Percentiles rank a stretch among this genome's conserved stretches.
Evolutionary conservation across 2,329 filamentous ascomycete species (phyloP).

Genomic region (Colletotrichum tropicale): DNA sequence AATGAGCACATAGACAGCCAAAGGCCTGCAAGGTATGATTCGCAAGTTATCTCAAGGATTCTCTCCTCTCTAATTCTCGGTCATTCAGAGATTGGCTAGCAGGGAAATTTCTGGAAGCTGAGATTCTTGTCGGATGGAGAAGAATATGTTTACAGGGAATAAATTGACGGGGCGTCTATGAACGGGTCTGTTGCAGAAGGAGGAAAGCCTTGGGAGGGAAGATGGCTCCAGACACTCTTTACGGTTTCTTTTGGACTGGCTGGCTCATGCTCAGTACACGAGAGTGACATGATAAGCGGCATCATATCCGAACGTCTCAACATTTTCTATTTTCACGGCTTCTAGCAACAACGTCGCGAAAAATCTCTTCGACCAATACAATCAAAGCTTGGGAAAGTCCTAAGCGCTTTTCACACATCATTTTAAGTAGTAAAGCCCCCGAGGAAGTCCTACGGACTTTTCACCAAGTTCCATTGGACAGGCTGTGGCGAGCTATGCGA

Average conservation of each 20-base stretch:
- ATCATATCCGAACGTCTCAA: neutral
- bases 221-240: neutral
- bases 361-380: rapidly evolving
- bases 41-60: neutral
- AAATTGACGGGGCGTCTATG: neutral
- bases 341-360: neutral
- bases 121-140: neutral
- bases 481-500: neutral
- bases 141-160: rapidly evolving
- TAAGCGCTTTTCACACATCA: rapidly evolving
- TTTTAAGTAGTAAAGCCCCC: neutral
- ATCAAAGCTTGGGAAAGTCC: rapidly evolving
- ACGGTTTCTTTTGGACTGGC: neutral
- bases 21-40: neutral
- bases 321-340: neutral
- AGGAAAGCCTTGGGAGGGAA: neutral
- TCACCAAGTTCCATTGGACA: neutral
- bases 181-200: rapidly evolving
- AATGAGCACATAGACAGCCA: neutral
- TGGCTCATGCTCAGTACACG: neutral
- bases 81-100: neutral
- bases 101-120: neutral
- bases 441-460: neutral
- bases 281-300: neutral
- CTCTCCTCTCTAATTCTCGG: neutral